phyloP scores from a whole-genome alignment of 768 basidiomycete species.

The Melanogaster broomeanus region DNA sequence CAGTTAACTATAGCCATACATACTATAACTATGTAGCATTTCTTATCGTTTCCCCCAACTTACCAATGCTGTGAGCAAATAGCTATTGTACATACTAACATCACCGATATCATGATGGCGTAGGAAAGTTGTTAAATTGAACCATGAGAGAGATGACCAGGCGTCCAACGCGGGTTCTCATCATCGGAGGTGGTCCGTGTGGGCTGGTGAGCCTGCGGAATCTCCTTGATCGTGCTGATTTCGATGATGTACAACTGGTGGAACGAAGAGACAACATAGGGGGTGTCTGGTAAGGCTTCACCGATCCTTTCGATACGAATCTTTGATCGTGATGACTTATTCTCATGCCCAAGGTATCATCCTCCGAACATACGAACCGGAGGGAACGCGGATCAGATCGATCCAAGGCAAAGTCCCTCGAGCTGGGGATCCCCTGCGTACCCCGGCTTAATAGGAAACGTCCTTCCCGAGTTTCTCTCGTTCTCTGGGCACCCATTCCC shows the following conservation, averaged over 20 bases:
- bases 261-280: slow-evolving; percentile 50
- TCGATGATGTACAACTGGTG: slow-evolving; percentile 45
- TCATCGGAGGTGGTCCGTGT: slow-evolving; percentile 50
- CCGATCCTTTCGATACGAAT: neutral
- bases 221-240: slow-evolving; percentile 40
- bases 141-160: neutral
- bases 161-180: slow-evolving; percentile 30
- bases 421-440: slow-evolving; percentile 52
- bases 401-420: slow-evolving; percentile 3
- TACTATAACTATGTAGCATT: neutral
- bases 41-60: too few relatives aligned
- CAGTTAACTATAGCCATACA: neutral
- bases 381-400: neutral
- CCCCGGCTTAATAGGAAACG: slow-evolving; percentile 49
- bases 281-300: slow-evolving; percentile 45
- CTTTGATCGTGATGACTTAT: neutral
- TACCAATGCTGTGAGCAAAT: too few relatives aligned
- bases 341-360: slow-evolving; percentile 11
- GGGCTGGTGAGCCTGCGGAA: slow-evolving; percentile 54
- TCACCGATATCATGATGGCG: neutral
- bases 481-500: slow-evolving; percentile 35
- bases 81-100: neutral
- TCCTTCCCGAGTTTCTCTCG: slow-evolving; percentile 42
- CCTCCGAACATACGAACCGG: neutral
- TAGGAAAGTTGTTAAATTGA: neutral